Evolutionary conservation across 2,329 filamentous ascomycete genomes (phyloP), one percentile per base, ranked within the genome.

Genomic region (Clonostachys chloroleuca): DNA sequence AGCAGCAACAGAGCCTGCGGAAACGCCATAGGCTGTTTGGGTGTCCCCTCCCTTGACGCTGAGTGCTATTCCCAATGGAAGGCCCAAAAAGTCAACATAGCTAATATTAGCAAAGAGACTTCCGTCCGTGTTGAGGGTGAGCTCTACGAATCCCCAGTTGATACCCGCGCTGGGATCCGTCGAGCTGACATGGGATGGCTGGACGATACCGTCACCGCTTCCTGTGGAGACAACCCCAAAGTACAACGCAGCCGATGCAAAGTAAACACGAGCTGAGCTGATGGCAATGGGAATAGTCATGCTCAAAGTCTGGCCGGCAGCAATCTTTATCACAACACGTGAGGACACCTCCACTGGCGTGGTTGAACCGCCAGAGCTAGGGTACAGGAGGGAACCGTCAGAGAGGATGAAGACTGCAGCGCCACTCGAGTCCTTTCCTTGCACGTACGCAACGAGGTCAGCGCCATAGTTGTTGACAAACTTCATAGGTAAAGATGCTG

Each of bases 11-110:
- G 73, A 76, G 45, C 83, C 66, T 20, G 55, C 60, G 43, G 69
- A 60, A 37, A 81, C 66, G 8, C 73, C 78, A 48, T 69, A 64
- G 35, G 62, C 45, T 3, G 71, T 70, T 51, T 73, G 72, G 16
- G 67, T 59, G 10, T 54, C 52, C 40, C 75, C 78, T 41, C 64
- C 60, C 18, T 68, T 68, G 50, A 73, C 77, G 46, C 65, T 64
- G 41, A 85, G 73, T 50, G 64, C 60, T 52, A 85, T 72, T 2
- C 78, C 75, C 45, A 86, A 74, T 14, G 85, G 83, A 54, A 86
- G 61, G 55, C 71, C 70, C 51, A 90, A 78, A 64, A 92, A 92
- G 68, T 92, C 87, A 46, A 92, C 88, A 61, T 86, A 85, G 51
- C 75, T 81, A 56, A 92, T 83, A 55, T 87, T 87, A 55, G 79